These are phyloP conservation scores for Trametes pubescens DNA, from an alignment of 1,284 basidiomycete genomes.

Conservation along the genomic window DNA sequence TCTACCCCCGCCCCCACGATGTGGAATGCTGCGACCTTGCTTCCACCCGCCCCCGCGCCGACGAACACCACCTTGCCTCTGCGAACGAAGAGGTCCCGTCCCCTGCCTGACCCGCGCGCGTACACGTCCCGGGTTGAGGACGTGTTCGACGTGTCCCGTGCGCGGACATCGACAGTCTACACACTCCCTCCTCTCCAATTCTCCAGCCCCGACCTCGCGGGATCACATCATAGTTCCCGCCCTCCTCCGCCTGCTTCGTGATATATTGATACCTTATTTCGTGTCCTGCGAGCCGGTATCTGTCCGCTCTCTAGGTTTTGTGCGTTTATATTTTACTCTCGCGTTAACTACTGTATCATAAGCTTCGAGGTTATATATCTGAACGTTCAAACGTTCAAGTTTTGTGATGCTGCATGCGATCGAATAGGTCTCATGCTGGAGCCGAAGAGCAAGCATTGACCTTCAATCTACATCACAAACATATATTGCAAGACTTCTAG, in stretches of 20 bases:
- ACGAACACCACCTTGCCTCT: background rate
- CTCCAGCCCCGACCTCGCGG: constrained; percentile 11
- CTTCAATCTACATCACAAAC: too few species aligned
- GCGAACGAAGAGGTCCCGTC: background rate
- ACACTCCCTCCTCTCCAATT: constrained; percentile 14
- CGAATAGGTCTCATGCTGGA: too few species aligned
- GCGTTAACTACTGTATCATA: constrained; percentile 1
- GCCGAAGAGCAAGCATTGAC: too few species aligned
- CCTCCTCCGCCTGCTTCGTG: background rate
- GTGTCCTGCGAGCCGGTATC: background rate
- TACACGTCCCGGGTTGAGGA: constrained; percentile 5
- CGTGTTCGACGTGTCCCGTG: constrained; percentile 15
- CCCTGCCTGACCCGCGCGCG: constrained; percentile 12
- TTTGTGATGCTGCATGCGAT: too few species aligned
- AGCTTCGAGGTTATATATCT: background rate
- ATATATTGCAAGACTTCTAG: too few species aligned
- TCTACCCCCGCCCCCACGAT: background rate
- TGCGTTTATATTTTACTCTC: background rate
- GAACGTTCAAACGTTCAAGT: background rate
- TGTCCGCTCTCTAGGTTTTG: background rate
- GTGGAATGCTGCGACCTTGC: background rate
- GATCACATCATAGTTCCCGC: background rate
- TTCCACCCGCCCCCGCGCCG: background rate
- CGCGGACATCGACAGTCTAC: constrained; percentile 4
- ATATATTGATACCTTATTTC: background rate